Base-by-base conservation (phyloP, 2,329 filamentous ascomycete species). In the Pseudovirgaria hyperparasitica region DNA sequence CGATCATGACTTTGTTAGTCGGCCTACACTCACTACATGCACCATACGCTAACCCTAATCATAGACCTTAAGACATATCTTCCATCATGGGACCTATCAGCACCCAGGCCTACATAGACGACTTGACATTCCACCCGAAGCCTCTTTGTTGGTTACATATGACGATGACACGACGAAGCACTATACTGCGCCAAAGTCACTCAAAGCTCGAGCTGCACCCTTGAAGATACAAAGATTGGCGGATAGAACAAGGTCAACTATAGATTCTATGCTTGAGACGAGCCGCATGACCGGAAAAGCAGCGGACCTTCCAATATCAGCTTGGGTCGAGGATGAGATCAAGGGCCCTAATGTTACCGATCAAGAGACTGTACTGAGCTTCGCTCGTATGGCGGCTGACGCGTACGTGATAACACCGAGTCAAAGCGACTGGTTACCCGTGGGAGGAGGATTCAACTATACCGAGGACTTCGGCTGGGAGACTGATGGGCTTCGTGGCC, bases 381-480 rank as follows among this genome's bases (percentile, higher is more conserved):
- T 96, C 46, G 87, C 90, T 1, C 73, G 78, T 40, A 92, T 96
- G 73, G 78, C 86, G 1, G 73, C 84, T 25, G 75, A 96, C 47
- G 85, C 90, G 18, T 98, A 98, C 48, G 79, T 92, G 9, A 63
- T 79, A 31, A 68, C 71, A 27, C 76, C 80, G 4, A 65, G 66
- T 8, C 67, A 75, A 25, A 71, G 75, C 3, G 77, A 92, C 37
- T 96, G 90, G 87, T 65, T 82, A 36, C 81, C 55, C 20, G 52
- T 54, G 2, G 73, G 78, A 22, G 66, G 66, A 7, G 73, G 71
- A 2, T 94, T 84, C 60, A 93, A 96, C 50, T 74, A 82, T 35
- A 86, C 81, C 5, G 74, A 72, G 28, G 82, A 86, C 47, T 96
- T 96, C 58, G 90, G 90, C 23, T 96, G 90, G 90, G 72, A 92